Base-by-base conservation (phyloP, 2,329 filamentous ascomycete genomes). In the Metarhizium album region DNA sequence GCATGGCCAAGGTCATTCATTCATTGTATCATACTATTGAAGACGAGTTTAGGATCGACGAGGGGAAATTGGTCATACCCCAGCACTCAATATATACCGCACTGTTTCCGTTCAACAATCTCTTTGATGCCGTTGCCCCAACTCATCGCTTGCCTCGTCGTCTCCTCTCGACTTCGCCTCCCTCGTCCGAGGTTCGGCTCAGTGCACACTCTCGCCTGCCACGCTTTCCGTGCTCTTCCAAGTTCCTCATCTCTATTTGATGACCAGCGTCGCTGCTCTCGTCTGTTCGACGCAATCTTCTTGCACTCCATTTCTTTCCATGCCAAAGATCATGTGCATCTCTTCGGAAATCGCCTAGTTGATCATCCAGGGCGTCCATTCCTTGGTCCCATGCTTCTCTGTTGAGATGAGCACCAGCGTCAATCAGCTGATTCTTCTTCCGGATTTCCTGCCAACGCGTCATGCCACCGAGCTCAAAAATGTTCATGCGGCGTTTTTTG, bases 401-500 rank as follows among this genome's bases (percentile, higher is more conserved):
- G 47, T 70, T 70, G 29, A 68, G 57, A 54, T 70, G 67, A 5
- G 60, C 59, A 13, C 62, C 63, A 7, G 64, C 64, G 56, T 81
- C 78, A 46, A 82, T 73, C 46, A 84, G 67, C 45, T 69, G 70
- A 58, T 84, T 84, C 60, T 74, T 77, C 57, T 68, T 74, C 53
- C 79, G 72, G 53, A 90, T 88, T 64, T 89, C 85, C 23, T 79
- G 84, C 82, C 84, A 90, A 40, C 86, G 72, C 47, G 77, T 84
- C 72, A 84, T 70, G 35, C 70, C 68, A 0, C 86, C 86, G 52
- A 87, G 67, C 64, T 90, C 86, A 16, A 90, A 69, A 23, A 88
- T 63, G 61, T 80, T 88, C 74, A 90, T 81, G 53, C 82, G 75
- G 47, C 86, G 75, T 59, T 77, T 79, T 64, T 81, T 83, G 45